These are phyloP conservation scores for Cenchrus americanus DNA, from an alignment of 176 grass and related monocot species.

Conservation along the genomic window DNA sequence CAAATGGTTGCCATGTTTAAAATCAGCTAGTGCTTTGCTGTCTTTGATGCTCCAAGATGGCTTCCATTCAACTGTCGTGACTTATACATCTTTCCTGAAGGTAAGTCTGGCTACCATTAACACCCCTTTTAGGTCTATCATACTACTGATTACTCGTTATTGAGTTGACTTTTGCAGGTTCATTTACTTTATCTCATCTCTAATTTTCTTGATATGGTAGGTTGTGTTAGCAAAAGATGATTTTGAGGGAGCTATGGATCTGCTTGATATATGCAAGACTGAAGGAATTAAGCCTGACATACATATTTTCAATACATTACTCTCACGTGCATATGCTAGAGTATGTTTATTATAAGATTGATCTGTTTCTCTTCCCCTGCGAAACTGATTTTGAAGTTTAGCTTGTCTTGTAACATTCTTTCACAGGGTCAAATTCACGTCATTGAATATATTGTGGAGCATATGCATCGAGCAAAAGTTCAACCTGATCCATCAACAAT, in stretches of 20 bases:
- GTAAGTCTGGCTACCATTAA: conserved; percentile 25
- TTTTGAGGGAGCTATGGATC: conserved; percentile 67
- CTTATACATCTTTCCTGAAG: conserved; percentile 68
- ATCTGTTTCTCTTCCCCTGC: not conserved
- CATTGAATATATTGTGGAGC: conserved; percentile 69
- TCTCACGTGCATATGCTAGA: conserved; percentile 58
- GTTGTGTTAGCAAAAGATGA: conserved; percentile 68
- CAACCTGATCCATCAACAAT: conserved; percentile 69
- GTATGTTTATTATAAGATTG: conserved; percentile 39
- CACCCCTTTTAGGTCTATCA: conserved; percentile 15
- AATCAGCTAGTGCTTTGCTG: conserved; percentile 63
- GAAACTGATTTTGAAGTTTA: conserved; percentile 26
- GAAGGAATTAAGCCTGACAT: conserved; percentile 68
- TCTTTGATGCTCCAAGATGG: conserved; percentile 88
- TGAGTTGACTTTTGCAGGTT: conserved; percentile 11
- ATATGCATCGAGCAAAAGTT: conserved; percentile 59
- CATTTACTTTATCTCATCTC: conserved; percentile 26
- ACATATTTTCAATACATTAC: conserved; percentile 70
- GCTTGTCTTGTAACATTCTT: conserved; percentile 43
- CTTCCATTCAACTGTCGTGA: conserved; percentile 51
- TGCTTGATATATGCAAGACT: conserved; percentile 50
- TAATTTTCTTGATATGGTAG: conserved; percentile 51
- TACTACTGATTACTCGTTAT: conserved; percentile 27
- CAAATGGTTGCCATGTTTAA: conserved; percentile 56
- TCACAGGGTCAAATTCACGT: conserved; percentile 77